Evolutionary conservation across 805 yeast species (phyloP), one percentile per base, ranked within the genome.

Genomic region (Sugiyamaella lignohabitans): DNA sequence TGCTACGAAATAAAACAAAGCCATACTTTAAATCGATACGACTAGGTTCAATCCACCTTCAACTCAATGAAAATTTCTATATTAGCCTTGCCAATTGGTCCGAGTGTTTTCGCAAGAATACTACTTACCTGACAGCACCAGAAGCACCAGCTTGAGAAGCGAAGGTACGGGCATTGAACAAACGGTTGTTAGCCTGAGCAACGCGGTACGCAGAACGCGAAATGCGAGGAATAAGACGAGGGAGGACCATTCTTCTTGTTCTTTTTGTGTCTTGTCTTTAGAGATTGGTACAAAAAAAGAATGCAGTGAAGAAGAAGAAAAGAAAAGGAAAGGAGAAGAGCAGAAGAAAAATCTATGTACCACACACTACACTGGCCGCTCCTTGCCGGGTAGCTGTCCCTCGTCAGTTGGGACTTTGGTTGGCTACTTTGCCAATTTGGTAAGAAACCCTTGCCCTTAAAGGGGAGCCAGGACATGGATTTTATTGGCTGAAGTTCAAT

Each of bases 191-290:
- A 69, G 88, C 87, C 77, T 80, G 84, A 64, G 88, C 94, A 62
- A 91, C 89, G 72, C 81, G 79, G 73, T 84, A 79, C 65, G 95
- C 95, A 67, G 84, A 77, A 74, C 88, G 87, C 62, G 95, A 80
- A 65, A 65, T 47, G 52, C 64, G 61, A 46, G 69, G 69, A 47
- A 65, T 52, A 47, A 65, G 61, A 54, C 69, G 65, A 45, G 69
- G 76, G 67, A 74, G 75, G 71, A 76, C 80, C 81, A 76, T 76
- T 64, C 80, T 70, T 84, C 91, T 48, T 88, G 42, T 22, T 8
- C 40, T 40, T 42, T 42, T 35, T 35, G 18, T 5, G 18, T 35
- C 17, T 5, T 5, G 20, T 16, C 16, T 24, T 17, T 5, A 16
- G n/a, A n/a, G 14, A 14, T 40, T 10, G 43, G 14, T 36, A 30